Evolutionary conservation across 495 filamentous ascomycete species (phyloP).

Genomic region (Tuber melanosporum): DNA sequence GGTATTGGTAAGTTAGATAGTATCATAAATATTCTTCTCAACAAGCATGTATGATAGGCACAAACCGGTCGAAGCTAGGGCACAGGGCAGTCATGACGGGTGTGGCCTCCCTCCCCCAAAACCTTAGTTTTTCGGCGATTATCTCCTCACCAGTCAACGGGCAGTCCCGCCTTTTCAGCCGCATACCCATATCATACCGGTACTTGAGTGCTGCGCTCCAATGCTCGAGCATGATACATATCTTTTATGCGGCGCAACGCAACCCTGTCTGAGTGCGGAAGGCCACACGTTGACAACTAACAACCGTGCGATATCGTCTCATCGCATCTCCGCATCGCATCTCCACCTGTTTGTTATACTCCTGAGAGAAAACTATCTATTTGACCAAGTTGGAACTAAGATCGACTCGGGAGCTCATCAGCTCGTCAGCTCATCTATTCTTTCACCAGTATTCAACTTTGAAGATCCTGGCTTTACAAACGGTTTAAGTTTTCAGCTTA

Average conservation of each 20-base stretch:
- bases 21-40: not conserved
- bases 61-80: not conserved
- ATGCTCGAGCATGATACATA: not conserved
- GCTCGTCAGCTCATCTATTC: not conserved
- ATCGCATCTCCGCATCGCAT: not conserved
- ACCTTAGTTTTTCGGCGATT: constrained; percentile 13
- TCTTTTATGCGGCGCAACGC: constrained; percentile 1
- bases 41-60: not conserved
- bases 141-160: not conserved
- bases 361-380: not conserved
- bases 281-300: not conserved
- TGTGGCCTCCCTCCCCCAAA: not conserved
- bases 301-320: not conserved
- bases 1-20: not conserved
- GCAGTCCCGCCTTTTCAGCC: constrained; percentile 32
- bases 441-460: not conserved
- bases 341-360: not conserved
- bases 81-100: not conserved
- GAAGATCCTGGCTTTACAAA: not conserved
- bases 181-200: too few relatives aligned
- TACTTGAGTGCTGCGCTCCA: too few relatives aligned
- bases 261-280: not conserved
- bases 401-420: not conserved
- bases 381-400: not conserved
- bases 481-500: constrained; percentile 4